Evolutionary conservation across 768 basidiomycete genomes (phyloP), one percentile per base, ranked within the genome.

Genomic region (Termitomyces sp.): DNA sequence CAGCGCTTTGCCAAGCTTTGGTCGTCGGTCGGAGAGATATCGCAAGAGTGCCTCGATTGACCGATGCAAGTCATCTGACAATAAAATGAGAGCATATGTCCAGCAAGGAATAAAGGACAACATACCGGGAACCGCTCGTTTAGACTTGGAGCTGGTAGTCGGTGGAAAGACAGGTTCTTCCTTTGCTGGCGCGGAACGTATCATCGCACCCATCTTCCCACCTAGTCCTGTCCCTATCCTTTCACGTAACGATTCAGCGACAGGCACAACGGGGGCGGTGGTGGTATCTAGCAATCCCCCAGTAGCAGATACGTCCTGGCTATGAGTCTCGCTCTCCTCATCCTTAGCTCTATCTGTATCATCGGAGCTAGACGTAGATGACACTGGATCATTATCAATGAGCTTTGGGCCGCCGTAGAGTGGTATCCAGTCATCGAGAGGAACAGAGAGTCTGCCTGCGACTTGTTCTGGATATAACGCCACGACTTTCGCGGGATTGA

Each of bases 401-500:
- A 66, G 64, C 2, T 70, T 68, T 19, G 83, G 86, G 2, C 95
- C 96, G 5, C 93, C 95, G 66, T 91, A 97, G 3, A 95, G 72
- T 5, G 79, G 75, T 65, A 96, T 86, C 90, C 93, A 94, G 7
- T 76, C 72, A 1, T 86, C 85, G 43, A 73, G 79, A 11, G 85
- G 81, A 0, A 88, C 81, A 5, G 85, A 76, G 8, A 98, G 71
- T 32, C 90, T 79, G 6, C 96, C 96, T 1, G 93, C 81, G 3
- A 98, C 81, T 12, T 77, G 76, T 35, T 89, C 84, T 0, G 92
- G 90, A 69, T 92, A 99, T 6, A 98, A 73, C 1, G 94, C 88
- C 21, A 98, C 79, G 3, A 99, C 91, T 65, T 94, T 93, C 0
- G 95, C 92, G 0, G 97, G 97, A 64, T 95, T 95, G 62, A 94